Percentiles rank a stretch among this genome's conserved stretches.
These are phyloP conservation scores for Penicillium sp. DNA, from an alignment of 2,329 filamentous ascomycete genomes.

Conservation along the genomic window DNA sequence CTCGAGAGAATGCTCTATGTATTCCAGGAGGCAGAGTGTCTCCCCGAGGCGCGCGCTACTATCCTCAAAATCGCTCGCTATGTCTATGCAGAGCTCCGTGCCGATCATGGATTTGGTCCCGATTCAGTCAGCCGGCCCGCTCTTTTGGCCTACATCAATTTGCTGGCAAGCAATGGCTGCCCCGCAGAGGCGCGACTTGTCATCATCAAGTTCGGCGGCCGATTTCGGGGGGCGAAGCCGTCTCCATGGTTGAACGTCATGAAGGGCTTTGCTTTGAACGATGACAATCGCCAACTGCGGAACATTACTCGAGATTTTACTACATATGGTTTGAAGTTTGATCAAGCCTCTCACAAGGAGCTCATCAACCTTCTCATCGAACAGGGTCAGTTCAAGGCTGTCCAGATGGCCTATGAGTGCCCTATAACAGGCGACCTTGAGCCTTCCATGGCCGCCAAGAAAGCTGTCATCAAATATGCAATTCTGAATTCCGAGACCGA, in stretches of 20 bases:
- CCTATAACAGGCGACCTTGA: slow-evolving; percentile 41
- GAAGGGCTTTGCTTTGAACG: slow-evolving; percentile 58
- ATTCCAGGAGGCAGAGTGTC: slow-evolving; percentile 33
- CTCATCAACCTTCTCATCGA: slow-evolving; percentile 61
- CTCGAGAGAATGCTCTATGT: slow-evolving; percentile 41
- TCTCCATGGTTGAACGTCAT: slow-evolving; percentile 51
- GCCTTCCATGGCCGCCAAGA: slow-evolving; percentile 40
- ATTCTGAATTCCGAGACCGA: slow-evolving; percentile 55
- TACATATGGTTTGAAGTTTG: slow-evolving; percentile 49
- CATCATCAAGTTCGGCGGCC: slow-evolving; percentile 41
- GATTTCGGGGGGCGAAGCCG: slow-evolving; percentile 26
- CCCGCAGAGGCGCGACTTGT: slow-evolving; percentile 51
- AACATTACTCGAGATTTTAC: slow-evolving; percentile 53
- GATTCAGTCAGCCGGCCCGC: slow-evolving; percentile 34
- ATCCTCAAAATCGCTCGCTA: slow-evolving; percentile 41
- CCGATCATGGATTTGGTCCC: slow-evolving; percentile 42
- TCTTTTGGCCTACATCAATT: slow-evolving; percentile 46
- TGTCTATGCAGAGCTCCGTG: slow-evolving; percentile 36
- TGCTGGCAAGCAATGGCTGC: slow-evolving; percentile 53
- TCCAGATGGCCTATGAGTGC: slow-evolving; percentile 64
- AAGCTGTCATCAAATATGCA: slow-evolving; percentile 57
- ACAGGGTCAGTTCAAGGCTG: slow-evolving; percentile 55
- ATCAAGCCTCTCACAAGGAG: slow-evolving; percentile 41
- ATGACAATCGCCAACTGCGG: slow-evolving; percentile 54
- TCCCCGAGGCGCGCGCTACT: slow-evolving; percentile 35